Evolutionary conservation across 495 filamentous ascomycete genomes (phyloP).

Genomic region (Pseudotulostoma volvatum): DNA sequence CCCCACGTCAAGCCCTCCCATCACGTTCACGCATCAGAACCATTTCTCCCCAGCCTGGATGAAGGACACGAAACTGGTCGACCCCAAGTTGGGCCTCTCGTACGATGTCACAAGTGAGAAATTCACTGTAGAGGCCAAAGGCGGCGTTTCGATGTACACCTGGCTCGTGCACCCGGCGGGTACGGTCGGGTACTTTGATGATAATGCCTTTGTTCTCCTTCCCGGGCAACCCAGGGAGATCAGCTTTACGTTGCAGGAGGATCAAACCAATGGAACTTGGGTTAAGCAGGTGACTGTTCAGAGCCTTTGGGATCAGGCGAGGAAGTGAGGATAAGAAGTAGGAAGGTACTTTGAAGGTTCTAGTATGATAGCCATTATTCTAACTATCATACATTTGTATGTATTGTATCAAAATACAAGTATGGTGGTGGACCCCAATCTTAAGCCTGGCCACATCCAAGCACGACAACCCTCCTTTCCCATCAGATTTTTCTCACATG

Average conservation of each 20-base stretch:
- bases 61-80: slow-evolving; percentile 34
- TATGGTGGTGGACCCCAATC: too few relatives aligned
- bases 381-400: too few relatives aligned
- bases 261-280: slow-evolving; percentile 27
- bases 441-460: too few relatives aligned
- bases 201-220: slow-evolving; percentile 42
- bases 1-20: slow-evolving; percentile 10
- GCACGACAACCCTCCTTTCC: too few relatives aligned
- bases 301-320: slow-evolving; percentile 50
- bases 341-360: too few relatives aligned
- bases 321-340: too few relatives aligned
- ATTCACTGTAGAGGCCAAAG: slow-evolving; percentile 42
- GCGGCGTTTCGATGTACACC: slow-evolving; percentile 45
- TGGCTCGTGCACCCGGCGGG: slow-evolving; percentile 48
- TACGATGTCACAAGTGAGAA: slow-evolving; percentile 19
- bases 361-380: too few relatives aligned
- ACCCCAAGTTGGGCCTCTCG: slow-evolving; percentile 35
- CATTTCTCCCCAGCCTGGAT: slow-evolving; percentile 38
- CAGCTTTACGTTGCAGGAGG: slow-evolving; percentile 32
- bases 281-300: slow-evolving; percentile 35
- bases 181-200: slow-evolving; percentile 41
- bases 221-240: slow-evolving; percentile 36
- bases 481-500: too few relatives aligned
- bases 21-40: slow-evolving; percentile 40
- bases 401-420: too few relatives aligned